Conservation (phyloP, 176 grass and related monocot species). For the Hsuehochloa calcarea region DNA sequence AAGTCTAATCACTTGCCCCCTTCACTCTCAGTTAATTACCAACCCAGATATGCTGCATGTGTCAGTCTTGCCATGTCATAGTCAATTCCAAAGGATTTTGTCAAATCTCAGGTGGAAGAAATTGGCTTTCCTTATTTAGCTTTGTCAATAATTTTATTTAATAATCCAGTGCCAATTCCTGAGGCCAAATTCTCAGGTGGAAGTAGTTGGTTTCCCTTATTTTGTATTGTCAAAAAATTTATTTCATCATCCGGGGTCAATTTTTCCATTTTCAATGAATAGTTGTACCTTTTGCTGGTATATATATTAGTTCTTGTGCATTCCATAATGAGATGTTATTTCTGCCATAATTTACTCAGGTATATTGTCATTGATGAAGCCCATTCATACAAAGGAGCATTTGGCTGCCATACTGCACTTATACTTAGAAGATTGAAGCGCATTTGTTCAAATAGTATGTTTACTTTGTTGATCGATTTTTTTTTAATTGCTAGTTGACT, state of each 20-base stretch:
- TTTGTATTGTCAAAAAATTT: background rate
- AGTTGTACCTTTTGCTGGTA: background rate
- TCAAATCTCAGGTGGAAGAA: slow-evolving; percentile 78
- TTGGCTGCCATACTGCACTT: slow-evolving; percentile 95
- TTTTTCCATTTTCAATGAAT: background rate
- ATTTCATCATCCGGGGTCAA: background rate
- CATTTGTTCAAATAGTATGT: slow-evolving; percentile 83
- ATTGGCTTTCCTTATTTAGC: slow-evolving; percentile 2
- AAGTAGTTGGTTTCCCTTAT: background rate
- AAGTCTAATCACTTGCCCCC: background rate
- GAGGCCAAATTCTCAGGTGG: slow-evolving; percentile 48
- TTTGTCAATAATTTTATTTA: slow-evolving; percentile 3
- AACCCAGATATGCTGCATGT: slow-evolving; percentile 97
- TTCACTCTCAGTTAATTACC: slow-evolving; percentile 77
- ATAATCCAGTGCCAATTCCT: background rate
- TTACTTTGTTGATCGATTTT: slow-evolving; percentile 12
- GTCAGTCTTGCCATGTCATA: slow-evolving; percentile 74
- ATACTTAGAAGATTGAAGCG: slow-evolving; percentile 84
- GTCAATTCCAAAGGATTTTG: slow-evolving; percentile 60
- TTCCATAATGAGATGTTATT: background rate
- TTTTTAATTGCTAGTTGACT: slow-evolving; percentile 15
- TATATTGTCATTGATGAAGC: slow-evolving; percentile 98
- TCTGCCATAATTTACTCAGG: slow-evolving; percentile 46
- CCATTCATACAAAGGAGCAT: slow-evolving; percentile 96
- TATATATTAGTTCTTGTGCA: slow-evolving; percentile 3